phyloP scores from a whole-genome alignment of 768 basidiomycete genomes.

The Austroboletus eburneus region DNA sequence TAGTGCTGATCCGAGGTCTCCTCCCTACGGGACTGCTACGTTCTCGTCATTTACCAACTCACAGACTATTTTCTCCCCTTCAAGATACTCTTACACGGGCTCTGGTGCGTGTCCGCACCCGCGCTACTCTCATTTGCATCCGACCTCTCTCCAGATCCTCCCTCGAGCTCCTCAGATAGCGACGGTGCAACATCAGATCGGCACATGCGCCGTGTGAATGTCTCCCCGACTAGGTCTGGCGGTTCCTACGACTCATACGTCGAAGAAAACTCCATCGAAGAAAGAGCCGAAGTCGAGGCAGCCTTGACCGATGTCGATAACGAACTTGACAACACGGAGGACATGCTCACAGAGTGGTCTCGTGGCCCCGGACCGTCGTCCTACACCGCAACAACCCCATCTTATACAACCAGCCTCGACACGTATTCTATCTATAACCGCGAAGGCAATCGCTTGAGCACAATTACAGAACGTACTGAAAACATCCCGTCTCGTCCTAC shows the following conservation, averaged over 20 bases:
- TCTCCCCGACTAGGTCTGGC: conserved; percentile 48
- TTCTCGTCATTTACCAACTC: conserved; percentile 50
- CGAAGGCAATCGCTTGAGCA: conserved; percentile 56
- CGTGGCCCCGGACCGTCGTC: conserved; percentile 34
- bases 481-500: conserved; percentile 56
- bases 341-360: conserved; percentile 66
- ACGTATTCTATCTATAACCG: conserved; percentile 37
- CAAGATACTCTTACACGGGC: conserved; percentile 53
- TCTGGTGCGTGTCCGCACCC: conserved; percentile 42
- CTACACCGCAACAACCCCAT: conserved; percentile 30
- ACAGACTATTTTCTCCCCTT: conserved; percentile 54
- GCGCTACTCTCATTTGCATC: background rate
- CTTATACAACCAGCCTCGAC: conserved; percentile 36
- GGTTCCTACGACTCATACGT: conserved; percentile 49
- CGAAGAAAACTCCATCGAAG: conserved; percentile 47
- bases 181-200: conserved; percentile 43
- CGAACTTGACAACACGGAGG: conserved; percentile 62
- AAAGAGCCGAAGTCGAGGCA: conserved; percentile 59
- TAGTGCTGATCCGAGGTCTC: conserved; percentile 52
- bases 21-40: conserved; percentile 56
- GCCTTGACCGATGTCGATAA: conserved; percentile 63
- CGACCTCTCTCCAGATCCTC: conserved; percentile 35
- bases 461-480: conserved; percentile 77
- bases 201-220: conserved; percentile 48
- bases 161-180: conserved; percentile 44